These are phyloP conservation scores for Infundibulicybe gibba DNA, from an alignment of 768 basidiomycete genomes.

Conservation along the genomic window DNA sequence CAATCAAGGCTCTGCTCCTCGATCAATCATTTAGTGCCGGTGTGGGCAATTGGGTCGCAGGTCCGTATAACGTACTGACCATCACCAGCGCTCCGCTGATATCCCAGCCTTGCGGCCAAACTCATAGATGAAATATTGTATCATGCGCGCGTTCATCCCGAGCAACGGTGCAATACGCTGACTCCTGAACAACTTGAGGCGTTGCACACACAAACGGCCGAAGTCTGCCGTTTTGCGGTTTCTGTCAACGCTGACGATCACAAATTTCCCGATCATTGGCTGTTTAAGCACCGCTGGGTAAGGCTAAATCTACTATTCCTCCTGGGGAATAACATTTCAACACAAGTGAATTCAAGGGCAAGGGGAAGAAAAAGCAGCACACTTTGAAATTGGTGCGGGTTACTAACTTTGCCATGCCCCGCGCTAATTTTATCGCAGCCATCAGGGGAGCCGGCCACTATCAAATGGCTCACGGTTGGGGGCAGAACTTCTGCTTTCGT, in stretches of 20 bases:
- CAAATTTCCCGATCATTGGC: slow-evolving; percentile 65
- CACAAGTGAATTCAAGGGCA: slow-evolving; percentile 33
- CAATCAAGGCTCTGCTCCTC: slow-evolving; percentile 72
- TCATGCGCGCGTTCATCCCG: slow-evolving; percentile 70
- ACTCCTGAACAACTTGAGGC: slow-evolving; percentile 41
- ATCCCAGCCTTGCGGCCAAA: slow-evolving; percentile 4
- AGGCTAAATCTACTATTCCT: slow-evolving; percentile 4
- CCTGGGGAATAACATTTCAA: slow-evolving; percentile 9
- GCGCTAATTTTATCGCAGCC: slow-evolving; percentile 38
- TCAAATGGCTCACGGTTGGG: slow-evolving; percentile 73
- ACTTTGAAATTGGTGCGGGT: slow-evolving; percentile 43
- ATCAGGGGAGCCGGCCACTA: slow-evolving; percentile 64
- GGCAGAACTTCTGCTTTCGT: slow-evolving; percentile 78
- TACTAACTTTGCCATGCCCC: slow-evolving; percentile 5
- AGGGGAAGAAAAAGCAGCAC: slow-evolving; percentile 50
- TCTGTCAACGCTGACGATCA: slow-evolving; percentile 65
- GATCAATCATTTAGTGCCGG: slow-evolving; percentile 82
- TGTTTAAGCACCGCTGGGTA: slow-evolving; percentile 71
- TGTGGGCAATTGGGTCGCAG: slow-evolving; percentile 82
- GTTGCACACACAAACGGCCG: slow-evolving; percentile 47
- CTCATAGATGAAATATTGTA: slow-evolving; percentile 66
- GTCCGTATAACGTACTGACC: slow-evolving; percentile 27
- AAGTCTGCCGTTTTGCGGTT: slow-evolving; percentile 61
- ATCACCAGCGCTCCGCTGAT: background rate
- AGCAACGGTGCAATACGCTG: slow-evolving; percentile 58